These are phyloP conservation scores for Aureobasidium leucospermi DNA, from an alignment of 2,329 filamentous ascomycete species.

Conservation along the genomic window DNA sequence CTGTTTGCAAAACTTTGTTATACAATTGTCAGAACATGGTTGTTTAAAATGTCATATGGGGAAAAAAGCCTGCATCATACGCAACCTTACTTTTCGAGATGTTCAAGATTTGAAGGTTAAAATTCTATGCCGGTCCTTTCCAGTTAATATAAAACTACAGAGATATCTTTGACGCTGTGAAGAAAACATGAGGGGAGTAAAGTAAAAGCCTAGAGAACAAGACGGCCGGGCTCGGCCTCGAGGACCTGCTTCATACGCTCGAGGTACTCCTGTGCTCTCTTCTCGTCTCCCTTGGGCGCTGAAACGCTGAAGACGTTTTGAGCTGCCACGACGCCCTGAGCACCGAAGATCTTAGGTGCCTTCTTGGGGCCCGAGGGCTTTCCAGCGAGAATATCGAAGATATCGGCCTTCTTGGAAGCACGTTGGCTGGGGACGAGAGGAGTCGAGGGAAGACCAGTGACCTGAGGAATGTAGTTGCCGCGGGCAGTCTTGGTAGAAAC, in stretches of 20 bases:
- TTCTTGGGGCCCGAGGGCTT: constrained; percentile 32
- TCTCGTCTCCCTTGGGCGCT: constrained; percentile 73
- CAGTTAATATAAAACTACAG: constrained; percentile 11
- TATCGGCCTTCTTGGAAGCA: constrained; percentile 54
- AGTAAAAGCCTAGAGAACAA: constrained; percentile 47
- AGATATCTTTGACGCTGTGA: constrained; percentile 12
- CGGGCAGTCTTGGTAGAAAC: constrained; percentile 41
- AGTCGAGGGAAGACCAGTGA: constrained; percentile 48
- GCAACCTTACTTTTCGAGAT: too few species aligned
- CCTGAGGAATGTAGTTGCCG: constrained; percentile 65
- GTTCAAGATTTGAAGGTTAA: not conserved
- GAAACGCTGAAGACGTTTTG: constrained; percentile 75
- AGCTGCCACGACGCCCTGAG: constrained; percentile 35
- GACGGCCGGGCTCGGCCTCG: constrained; percentile 68
- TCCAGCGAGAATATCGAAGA: constrained; percentile 69
- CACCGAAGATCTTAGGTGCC: constrained; percentile 20
- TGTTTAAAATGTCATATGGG: too few species aligned
- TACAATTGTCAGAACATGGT: too few species aligned
- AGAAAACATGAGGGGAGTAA: not conserved
- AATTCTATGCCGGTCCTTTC: constrained; percentile 9
- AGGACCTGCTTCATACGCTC: constrained; percentile 78
- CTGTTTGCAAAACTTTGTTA: too few species aligned
- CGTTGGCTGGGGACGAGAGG: constrained; percentile 27
- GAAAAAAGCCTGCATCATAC: too few species aligned
- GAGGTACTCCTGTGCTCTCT: constrained; percentile 72